Base-by-base conservation (phyloP, 768 basidiomycete species). In the Lactarius sp. region DNA sequence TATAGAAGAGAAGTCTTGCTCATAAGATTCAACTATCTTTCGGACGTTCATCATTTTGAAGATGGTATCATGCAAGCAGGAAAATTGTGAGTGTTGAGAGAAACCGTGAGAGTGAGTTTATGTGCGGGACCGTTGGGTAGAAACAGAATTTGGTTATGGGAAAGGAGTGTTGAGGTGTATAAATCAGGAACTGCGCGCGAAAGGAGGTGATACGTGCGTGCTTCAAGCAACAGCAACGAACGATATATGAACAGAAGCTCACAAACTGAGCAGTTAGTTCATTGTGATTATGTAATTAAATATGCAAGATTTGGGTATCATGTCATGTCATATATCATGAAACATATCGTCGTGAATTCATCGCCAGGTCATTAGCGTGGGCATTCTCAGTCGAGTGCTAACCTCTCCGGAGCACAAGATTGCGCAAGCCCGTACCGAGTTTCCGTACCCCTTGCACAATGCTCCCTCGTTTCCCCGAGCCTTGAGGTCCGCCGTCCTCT, bases 21-120 rank as follows among this genome's bases (percentile, higher is more conserved):
- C 64, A 34, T 56, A 65, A 46, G 64, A 65, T 39, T 65, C 34
- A 18, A 65, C 44, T 7, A 60, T 31, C 33, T 56, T 65, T 46
- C 64, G 49, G 31, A 65, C 64, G 49, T 60, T 65, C 64, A 65
- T 64, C 14, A 33, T 18, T 14, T 34, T 34, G 33, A 42, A 27
- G 37, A n/a, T 62, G 52, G 62, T 53, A 59, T 49, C 52, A 54
- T 62, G 22, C 52, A 42, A n/a, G 41, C 3, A 41, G 33, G 46
- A 50, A 59, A 49, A 36, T 12, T 31, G 33, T 22, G 36, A 16
- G 14, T n/a, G 42, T 33, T 36, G 42, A 37, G 14, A 49, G 22
- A 54, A 22, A 4, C n/a, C 6, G 49, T 39, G n/a, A 33, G n/a
- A 20, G 27, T 3, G 27, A 27, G 27, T 27, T 27, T 27, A 27